A percentile compares a stretch with the other conserved stretches of the same genome.
These are phyloP conservation scores for Protomyces inouyei DNA, from an alignment of 1,139 yeast genomes.

Conservation along the genomic window DNA sequence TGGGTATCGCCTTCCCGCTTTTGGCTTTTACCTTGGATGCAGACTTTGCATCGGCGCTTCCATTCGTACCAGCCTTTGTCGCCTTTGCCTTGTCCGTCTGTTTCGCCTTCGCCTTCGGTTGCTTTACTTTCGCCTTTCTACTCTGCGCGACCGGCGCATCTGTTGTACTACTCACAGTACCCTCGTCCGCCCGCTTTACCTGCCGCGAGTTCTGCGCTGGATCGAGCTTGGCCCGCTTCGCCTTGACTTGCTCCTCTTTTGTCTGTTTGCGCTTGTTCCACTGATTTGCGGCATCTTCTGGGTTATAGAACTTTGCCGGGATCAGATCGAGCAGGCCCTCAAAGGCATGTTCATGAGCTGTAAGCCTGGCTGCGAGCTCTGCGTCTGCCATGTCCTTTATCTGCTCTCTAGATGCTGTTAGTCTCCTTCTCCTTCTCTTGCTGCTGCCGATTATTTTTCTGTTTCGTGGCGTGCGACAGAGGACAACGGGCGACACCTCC, in stretches of 20 bases:
- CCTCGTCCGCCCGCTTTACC: not conserved
- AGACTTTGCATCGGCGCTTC: not conserved
- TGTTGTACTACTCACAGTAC: not conserved
- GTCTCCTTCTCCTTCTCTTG: not conserved
- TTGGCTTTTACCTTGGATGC: not conserved
- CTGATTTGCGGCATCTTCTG: slow-evolving; percentile 60
- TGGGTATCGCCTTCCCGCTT: not conserved
- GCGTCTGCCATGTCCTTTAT: slow-evolving; percentile 3
- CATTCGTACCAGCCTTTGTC: not conserved
- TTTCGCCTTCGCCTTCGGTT: slow-evolving; percentile 43
- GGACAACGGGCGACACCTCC: too few relatives aligned
- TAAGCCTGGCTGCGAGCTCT: slow-evolving; percentile 45
- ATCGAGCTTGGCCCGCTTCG: slow-evolving; percentile 68
- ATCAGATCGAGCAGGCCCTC: slow-evolving; percentile 84
- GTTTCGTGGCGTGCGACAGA: not conserved
- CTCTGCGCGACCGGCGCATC: not conserved
- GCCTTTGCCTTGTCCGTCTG: not conserved
- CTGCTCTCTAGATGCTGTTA: not conserved
- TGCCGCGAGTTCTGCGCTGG: slow-evolving; percentile 46
- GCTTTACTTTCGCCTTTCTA: slow-evolving; percentile 40
- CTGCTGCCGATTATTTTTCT: not conserved
- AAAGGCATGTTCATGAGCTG: slow-evolving; percentile 80
- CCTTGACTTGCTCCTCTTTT: slow-evolving; percentile 58
- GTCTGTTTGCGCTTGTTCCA: slow-evolving; percentile 74
- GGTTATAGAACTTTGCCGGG: slow-evolving; percentile 88